phyloP scores from a whole-genome alignment of 140 eudicot species.

The Oenanthe javanica region DNA sequence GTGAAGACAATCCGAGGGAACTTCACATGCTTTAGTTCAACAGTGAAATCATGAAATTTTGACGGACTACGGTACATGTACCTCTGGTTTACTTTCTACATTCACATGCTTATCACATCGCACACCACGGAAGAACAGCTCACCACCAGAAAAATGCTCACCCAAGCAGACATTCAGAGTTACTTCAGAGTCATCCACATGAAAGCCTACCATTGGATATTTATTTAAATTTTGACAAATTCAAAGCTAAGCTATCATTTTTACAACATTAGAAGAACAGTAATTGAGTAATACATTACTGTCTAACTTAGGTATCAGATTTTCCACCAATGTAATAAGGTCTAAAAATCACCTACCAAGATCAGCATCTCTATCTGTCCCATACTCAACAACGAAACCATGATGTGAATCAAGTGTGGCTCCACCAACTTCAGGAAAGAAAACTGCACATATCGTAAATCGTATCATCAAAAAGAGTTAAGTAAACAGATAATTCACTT shows the following conservation, averaged over 20 bases:
- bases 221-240: slow-evolving; percentile 9
- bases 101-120: slow-evolving; percentile 85
- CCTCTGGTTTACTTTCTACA: slow-evolving; percentile 74
- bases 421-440: slow-evolving; percentile 92
- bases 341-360: slow-evolving; percentile 45
- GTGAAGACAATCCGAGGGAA: neutral
- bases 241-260: slow-evolving; percentile 1
- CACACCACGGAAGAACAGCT: slow-evolving; percentile 79
- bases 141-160: slow-evolving; percentile 77
- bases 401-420: slow-evolving; percentile 79
- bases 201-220: slow-evolving; percentile 50
- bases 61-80: slow-evolving; percentile 15
- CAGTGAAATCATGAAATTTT: neutral
- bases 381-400: slow-evolving; percentile 89
- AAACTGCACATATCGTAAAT: slow-evolving; percentile 44
- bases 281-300: neutral
- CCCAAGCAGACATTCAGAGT: slow-evolving; percentile 91
- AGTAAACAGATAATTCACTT: slow-evolving; percentile 12
- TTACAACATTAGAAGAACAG: neutral
- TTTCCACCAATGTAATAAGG: neutral
- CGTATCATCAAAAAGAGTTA: neutral
- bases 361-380: slow-evolving; percentile 73
- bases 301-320: neutral
- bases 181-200: slow-evolving; percentile 94
- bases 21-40: neutral